Base-by-base conservation (phyloP, 345 rosid species). In the Aquilaria sinensis region DNA sequence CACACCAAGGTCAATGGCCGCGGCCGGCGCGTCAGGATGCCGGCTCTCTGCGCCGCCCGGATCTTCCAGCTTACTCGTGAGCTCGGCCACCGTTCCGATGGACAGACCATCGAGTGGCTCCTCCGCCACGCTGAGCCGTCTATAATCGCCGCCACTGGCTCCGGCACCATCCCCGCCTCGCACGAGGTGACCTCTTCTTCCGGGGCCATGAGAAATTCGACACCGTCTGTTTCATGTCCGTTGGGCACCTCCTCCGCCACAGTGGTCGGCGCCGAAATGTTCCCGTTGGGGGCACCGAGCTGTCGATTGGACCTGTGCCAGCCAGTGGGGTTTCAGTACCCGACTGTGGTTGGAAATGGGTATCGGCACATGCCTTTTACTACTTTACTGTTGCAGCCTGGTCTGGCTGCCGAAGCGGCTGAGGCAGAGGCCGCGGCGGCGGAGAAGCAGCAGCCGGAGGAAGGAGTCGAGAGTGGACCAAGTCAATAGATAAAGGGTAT, bases 21-120 rank as follows among this genome's bases (percentile, higher is more conserved):
- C 41, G 84, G 92, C 33, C 81, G 87, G 50, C 75, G 89, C 12
- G 83, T 86, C 4, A 83, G 89, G 62, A 77, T 83, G 79, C 85
- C 89, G 1, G 80, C 83, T 4, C 76, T 86, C 23, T 74, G 82
- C 73, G 89, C 89, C 12, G 87, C 92, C 54, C 63, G 89, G 60
- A 78, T 83, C 62, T 86, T 86, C 53, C 92, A 86, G 77, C 71
- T 81, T 23, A 85, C 88, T 60, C 78, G 84, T 32, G 88, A 85
- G 56, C 91, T 85, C 41, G 86, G 86, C 76, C 88, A 78, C 71
- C 77, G 81, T 43, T 66, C 62, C n/a, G 69, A 66, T 14, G 69
- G 69, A 2, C 62, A 66, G 57, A 66, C 69, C 41, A 66, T 66
- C 34, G 69, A 66, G 49, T 66, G 69, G 69, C 48, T 66, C 34